These are phyloP conservation scores for Phytophthora idaei DNA, from an alignment of 352 stramenopile genomes.

Conservation along the genomic window DNA sequence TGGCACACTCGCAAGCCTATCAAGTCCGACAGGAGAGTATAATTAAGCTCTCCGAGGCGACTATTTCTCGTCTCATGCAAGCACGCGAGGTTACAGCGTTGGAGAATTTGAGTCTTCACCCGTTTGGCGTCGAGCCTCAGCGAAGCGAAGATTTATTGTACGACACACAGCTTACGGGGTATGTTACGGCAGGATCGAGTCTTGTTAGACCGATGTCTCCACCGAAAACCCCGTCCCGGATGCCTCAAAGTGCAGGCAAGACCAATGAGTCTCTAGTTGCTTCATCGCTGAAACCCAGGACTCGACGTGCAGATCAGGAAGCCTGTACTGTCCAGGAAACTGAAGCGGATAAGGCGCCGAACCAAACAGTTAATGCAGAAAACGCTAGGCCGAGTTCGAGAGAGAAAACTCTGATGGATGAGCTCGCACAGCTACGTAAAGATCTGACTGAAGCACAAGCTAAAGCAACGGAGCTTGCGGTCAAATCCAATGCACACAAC, in stretches of 20 bases:
- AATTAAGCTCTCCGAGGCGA: conserved; percentile 66
- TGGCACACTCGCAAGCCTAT: conserved; percentile 64
- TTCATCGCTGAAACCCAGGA: conserved; percentile 12
- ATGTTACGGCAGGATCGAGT: conserved; percentile 9
- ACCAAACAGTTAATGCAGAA: neutral
- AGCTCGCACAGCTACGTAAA: conserved; percentile 39
- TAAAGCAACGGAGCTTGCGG: neutral
- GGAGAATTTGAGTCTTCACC: conserved; percentile 48
- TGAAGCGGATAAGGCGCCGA: no score
- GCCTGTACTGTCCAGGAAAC: conserved; percentile 12
- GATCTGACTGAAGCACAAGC: conserved; percentile 36
- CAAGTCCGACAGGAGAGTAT: conserved; percentile 66
- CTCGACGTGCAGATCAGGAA: conserved; percentile 22
- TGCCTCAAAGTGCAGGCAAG: neutral
- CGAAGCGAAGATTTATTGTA: conserved; percentile 18
- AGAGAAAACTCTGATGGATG: conserved; percentile 37
- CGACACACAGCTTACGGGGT: conserved; percentile 14
- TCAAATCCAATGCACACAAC: neutral
- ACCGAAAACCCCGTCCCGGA: conserved; percentile 11
- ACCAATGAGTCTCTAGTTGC: conserved; percentile 8
- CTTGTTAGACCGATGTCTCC: conserved; percentile 6
- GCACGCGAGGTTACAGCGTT: conserved; percentile 52
- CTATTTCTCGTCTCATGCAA: conserved; percentile 68
- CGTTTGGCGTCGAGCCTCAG: conserved; percentile 26
- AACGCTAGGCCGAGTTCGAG: conserved; percentile 24